Percentiles rank a stretch among this genome's conserved stretches.
phyloP scores from a whole-genome alignment of 306 rosid species.

The Castanea crenata region DNA sequence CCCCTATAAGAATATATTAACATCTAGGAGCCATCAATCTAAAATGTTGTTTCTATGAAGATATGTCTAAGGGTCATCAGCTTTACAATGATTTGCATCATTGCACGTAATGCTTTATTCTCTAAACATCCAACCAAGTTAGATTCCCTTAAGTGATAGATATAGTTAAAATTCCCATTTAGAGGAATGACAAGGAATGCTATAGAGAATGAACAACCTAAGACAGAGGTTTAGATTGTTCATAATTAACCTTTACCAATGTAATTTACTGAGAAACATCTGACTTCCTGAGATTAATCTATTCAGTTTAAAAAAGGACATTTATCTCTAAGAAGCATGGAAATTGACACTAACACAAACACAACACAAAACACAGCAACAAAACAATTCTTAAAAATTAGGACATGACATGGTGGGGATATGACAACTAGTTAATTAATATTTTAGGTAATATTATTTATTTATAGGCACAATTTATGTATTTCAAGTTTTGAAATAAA shows the following conservation, averaged over 20 bases:
- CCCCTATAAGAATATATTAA: too few species aligned
- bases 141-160: background rate
- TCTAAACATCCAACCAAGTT: background rate
- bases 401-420: too few species aligned
- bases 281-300: too few species aligned
- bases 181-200: background rate
- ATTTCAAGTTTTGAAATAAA: too few species aligned
- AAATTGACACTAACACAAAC: too few species aligned
- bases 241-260: background rate
- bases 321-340: too few species aligned
- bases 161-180: background rate
- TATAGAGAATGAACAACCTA: background rate
- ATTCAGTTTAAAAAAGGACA: too few species aligned
- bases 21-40: background rate
- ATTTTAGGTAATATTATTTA: too few species aligned
- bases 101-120: background rate
- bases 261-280: background rate
- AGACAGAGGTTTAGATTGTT: background rate
- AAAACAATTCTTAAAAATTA: too few species aligned
- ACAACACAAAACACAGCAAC: too few species aligned
- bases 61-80: background rate
- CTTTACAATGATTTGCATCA: background rate
- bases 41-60: background rate
- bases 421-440: too few species aligned
- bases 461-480: too few species aligned